Conservation (phyloP, 768 basidiomycete genomes). For the Amanita subjunquillea region DNA sequence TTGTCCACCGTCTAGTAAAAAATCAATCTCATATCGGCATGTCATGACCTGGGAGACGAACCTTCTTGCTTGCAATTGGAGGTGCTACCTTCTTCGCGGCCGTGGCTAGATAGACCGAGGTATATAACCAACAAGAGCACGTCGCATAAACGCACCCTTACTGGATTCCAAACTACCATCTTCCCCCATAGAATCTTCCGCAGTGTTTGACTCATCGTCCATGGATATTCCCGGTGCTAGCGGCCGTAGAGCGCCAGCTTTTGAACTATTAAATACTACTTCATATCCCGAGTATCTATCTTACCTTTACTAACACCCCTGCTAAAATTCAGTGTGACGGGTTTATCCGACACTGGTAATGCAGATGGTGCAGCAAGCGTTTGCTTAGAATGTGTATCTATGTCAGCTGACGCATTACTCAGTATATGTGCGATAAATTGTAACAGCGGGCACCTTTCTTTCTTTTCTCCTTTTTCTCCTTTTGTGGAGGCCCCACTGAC, state of each 20-base stretch:
- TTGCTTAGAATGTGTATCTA: conserved; percentile 15
- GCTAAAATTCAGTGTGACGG: conserved; percentile 68
- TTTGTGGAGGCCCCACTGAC: conserved; percentile 23
- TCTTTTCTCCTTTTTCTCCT: conserved; percentile 53
- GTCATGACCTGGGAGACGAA: conserved; percentile 13
- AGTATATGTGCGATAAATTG: neutral
- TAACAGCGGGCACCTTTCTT: conserved; percentile 36
- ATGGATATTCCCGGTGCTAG: conserved; percentile 56
- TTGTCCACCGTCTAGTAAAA: conserved; percentile 68
- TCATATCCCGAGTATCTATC: conserved; percentile 14
- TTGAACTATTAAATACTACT: neutral
- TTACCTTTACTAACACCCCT: conserved; percentile 32
- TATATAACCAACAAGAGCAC: neutral
- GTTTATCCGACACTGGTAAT: conserved; percentile 70
- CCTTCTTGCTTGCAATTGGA: conserved; percentile 80
- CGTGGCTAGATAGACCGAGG: conserved; percentile 12
- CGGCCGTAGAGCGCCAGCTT: conserved; percentile 21
- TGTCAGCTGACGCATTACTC: conserved; percentile 21
- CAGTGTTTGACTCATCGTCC: conserved; percentile 39
- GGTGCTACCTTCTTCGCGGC: conserved; percentile 70
- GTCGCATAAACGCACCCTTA: conserved; percentile 35
- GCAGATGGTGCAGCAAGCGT: conserved; percentile 43
- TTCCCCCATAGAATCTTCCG: conserved; percentile 31
- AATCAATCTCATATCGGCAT: neutral
- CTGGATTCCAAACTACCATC: conserved; percentile 29